Evolutionary conservation across 2,329 filamentous ascomycete genomes (phyloP), one percentile per base, ranked within the genome.

Genomic region (Purpureocillium takamizusanense): DNA sequence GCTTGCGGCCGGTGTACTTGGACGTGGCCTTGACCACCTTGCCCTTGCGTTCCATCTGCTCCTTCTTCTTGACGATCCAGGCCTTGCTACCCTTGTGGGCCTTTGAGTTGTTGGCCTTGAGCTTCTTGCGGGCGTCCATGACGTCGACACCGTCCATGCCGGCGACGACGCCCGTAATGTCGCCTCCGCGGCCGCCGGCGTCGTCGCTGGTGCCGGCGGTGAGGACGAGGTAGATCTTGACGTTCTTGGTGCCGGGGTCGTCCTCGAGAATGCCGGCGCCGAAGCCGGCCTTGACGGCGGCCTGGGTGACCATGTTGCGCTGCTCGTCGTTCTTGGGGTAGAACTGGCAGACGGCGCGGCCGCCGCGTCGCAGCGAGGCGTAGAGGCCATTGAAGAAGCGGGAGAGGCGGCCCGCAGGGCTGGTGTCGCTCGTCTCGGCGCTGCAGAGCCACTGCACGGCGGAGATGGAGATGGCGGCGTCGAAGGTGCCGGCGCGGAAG

Each of bases 381-480:
- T 97, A 98, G 2, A 98, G 64, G 0, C 88, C 87, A 52, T 94
- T 87, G 61, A 98, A 98, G 57, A 98, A 98, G 33, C 90, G 72
- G 4, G 77, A 74, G 18, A 98, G 63, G 6, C 92, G 70, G 0
- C 84, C 86, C 21, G 83, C 76, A 1, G 88, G 84, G 1, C 76
- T 85, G 0, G 92, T 89, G 36, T 94, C 87, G 55, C 78, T 86
- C 42, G 76, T 85, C 60, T 97, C 92, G 31, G 90, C 92, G 60
- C 95, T 97, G 62, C 92, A 98, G 23, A 98, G 72, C 92, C 92
- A 98, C 62, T 98, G 92, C n/a, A 98, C 84, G 1, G 92, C 92
- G 50, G 80, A 87, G 57, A 98, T 97, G 54, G 81, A 88, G 51
- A 98, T 88, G 16, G 92, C 92, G 0, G 90, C 92, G 58, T 98